Evolutionary conservation across 306 rosid genomes (phyloP), one percentile per base, ranked within the genome.

Genomic region (Corylus heterophylla): DNA sequence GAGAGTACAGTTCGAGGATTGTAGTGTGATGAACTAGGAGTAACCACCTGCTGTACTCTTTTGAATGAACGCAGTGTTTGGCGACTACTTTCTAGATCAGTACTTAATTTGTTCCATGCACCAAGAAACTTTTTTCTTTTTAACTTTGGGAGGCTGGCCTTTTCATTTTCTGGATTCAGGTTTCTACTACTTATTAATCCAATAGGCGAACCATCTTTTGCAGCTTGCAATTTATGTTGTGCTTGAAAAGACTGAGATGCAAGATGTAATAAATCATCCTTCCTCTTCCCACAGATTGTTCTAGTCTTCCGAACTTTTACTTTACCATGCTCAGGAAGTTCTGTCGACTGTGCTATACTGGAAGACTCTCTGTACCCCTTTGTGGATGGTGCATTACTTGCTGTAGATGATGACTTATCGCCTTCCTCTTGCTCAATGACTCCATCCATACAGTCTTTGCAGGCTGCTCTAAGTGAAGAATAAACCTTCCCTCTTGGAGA

Each of bases 1-100:
- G 97, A 92, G 42, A 92, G 78, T 54, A 92, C 79, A 76, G 86
- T 91, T 75, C 86, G 85, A 77, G 94, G 91, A 66, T 85, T 87
- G 17, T 63, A 83, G 83, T 85, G 88, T 77, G 90, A 81, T 67
- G 81, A 14, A 76, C 78, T 50, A 49, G 88, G 76, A 45, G 80
- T 37, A 75, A 75, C 82, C 77, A 79, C 85, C 71, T 88, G 71
- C 55, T 80, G 92, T 69, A 86, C 97, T 78, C 87, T 86, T 78
- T 94, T 90, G 49, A 82, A 81, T 78, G 92, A 87, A 73, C 92
- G 76, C 42, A 83, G 84, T 51, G 64, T 67, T 66, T 78, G 56
- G 51, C 13, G 71, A 50, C 69, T 69, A 68, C 31, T 49, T 61
- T 64, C 74, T 47, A 75, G 9, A 63, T 17, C 80, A 77, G 47